A percentile compares a stretch with the other conserved stretches of the same genome.
Conservation (phyloP, 805 yeast genomes). For the Metschnikowia lachancei region DNA sequence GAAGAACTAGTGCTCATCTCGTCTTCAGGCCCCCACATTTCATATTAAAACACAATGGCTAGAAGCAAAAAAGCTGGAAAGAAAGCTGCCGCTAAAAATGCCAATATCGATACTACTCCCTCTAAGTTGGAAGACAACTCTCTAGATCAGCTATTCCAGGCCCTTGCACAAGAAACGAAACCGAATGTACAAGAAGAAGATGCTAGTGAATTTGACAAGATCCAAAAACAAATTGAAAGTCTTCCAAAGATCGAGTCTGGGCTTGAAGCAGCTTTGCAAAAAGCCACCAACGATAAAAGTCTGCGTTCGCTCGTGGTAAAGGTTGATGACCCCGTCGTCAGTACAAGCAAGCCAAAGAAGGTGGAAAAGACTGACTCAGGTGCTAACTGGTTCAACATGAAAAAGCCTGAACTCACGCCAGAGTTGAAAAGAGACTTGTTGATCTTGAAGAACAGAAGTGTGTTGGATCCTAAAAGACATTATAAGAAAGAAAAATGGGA, state of each 20-base stretch:
- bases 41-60: slow-evolving; percentile 14
- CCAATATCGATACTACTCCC: slow-evolving; percentile 4
- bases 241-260: slow-evolving; percentile 42
- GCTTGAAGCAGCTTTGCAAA: slow-evolving; percentile 24
- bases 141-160: slow-evolving; percentile 33
- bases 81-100: slow-evolving; percentile 3
- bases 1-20: not conserved
- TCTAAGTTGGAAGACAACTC: slow-evolving; percentile 16
- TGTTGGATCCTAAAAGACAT: slow-evolving; percentile 92
- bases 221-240: slow-evolving; percentile 34
- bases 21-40: not conserved
- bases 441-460: slow-evolving; percentile 80
- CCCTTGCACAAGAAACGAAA: slow-evolving; percentile 28
- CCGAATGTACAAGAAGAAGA: slow-evolving; percentile 10
- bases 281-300: slow-evolving; percentile 8
- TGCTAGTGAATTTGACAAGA: slow-evolving; percentile 24
- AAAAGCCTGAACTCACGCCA: slow-evolving; percentile 31
- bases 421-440: slow-evolving; percentile 72
- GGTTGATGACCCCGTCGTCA: slow-evolving; percentile 33
- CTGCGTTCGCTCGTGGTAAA: slow-evolving; percentile 25
- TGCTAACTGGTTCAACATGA: slow-evolving; percentile 22
- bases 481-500: slow-evolving; percentile 84
- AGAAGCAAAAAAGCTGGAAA: slow-evolving; percentile 17
- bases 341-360: slow-evolving; percentile 11
- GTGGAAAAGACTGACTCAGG: slow-evolving; percentile 18